Conservation (phyloP, 371 early-diverging fungal genomes). For the Synchytrium microbalum region DNA sequence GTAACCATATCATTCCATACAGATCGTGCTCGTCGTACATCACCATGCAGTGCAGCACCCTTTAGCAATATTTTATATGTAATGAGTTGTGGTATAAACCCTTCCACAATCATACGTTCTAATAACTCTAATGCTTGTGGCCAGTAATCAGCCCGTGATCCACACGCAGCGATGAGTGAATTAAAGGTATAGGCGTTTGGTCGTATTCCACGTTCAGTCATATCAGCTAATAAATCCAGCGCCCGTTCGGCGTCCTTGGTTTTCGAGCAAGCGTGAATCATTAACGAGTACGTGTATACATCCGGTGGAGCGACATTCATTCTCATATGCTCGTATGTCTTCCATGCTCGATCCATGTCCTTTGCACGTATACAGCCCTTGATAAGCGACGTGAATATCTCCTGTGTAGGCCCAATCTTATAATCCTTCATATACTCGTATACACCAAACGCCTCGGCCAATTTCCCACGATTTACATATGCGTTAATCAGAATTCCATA, state of each 20-base stretch:
- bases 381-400: conserved; percentile 71
- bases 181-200: conserved; percentile 81
- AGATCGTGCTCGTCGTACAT: conserved; percentile 22
- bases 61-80: conserved; percentile 75
- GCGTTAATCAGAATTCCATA: conserved; percentile 69
- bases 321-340: conserved; percentile 82
- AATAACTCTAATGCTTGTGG: conserved; percentile 70
- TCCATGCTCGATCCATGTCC: conserved; percentile 75
- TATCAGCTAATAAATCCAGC: conserved; percentile 74
- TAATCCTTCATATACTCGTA: conserved; percentile 61
- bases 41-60: conserved; percentile 25
- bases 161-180: conserved; percentile 77
- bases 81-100: conserved; percentile 64
- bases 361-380: conserved; percentile 67
- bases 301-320: conserved; percentile 69
- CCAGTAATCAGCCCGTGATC: conserved; percentile 70
- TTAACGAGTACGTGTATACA: conserved; percentile 68
- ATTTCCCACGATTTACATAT: conserved; percentile 43
- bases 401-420: conserved; percentile 41
- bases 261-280: conserved; percentile 87
- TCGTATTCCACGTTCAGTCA: conserved; percentile 54
- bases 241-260: conserved; percentile 70
- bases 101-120: conserved; percentile 71
- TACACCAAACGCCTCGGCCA: conserved; percentile 65
- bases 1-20: conserved; percentile 31